Percentiles rank a stretch among this genome's conserved stretches.
Evolutionary conservation across 1,284 basidiomycete species (phyloP).

Genomic region (Fomitopsis palustris): DNA sequence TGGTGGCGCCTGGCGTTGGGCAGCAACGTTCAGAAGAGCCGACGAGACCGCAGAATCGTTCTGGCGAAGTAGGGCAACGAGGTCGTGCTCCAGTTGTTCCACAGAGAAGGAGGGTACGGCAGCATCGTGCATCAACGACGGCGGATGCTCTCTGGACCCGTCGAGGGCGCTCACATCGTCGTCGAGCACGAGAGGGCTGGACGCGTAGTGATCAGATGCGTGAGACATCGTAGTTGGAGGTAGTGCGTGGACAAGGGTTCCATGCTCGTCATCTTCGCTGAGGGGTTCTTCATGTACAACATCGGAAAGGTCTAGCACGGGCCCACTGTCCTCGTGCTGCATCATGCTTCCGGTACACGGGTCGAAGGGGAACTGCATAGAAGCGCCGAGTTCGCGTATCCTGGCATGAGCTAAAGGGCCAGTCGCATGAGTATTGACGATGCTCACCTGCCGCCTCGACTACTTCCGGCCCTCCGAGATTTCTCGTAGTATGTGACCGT

Average conservation of each 20-base stretch:
- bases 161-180: conserved; percentile 29
- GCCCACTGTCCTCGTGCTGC: conserved; percentile 51
- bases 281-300: conserved; percentile 74
- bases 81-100: conserved; percentile 71
- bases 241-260: conserved; percentile 18
- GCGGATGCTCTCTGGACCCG: conserved; percentile 10
- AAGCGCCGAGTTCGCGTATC: background rate
- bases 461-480: background rate
- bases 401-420: background rate
- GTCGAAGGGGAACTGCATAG: background rate
- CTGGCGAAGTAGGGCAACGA: conserved; percentile 65
- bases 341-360: conserved; percentile 29
- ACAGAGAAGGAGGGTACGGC: conserved; percentile 46
- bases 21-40: conserved; percentile 55
- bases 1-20: conserved; percentile 44
- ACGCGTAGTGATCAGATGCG: conserved; percentile 21
- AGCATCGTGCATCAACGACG: conserved; percentile 19
- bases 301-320: conserved; percentile 68
- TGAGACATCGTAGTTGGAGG: conserved; percentile 6
- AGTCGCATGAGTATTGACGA: background rate
- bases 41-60: conserved; percentile 62
- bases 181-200: conserved; percentile 22
- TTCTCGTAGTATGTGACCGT: background rate
- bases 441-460: background rate
- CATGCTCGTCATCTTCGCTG: conserved; percentile 33